Conservation (phyloP, 768 basidiomycete species). For the Tulasnella calospora region DNA sequence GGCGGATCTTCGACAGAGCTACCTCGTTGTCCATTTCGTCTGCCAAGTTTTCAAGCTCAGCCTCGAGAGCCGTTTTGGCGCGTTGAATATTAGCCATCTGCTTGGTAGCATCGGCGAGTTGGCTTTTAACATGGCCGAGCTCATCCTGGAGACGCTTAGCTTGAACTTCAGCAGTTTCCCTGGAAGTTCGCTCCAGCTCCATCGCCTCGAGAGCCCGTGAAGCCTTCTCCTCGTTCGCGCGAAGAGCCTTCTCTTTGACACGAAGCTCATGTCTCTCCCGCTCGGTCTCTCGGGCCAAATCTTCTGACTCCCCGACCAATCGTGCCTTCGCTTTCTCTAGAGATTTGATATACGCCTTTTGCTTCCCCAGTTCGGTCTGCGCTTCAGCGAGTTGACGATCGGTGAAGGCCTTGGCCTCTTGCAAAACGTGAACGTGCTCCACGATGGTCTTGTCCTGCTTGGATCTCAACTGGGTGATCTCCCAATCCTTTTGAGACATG, state of each 20-base stretch:
- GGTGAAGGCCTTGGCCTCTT: constrained; percentile 91
- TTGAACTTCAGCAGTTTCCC: constrained; percentile 61
- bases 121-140: constrained; percentile 51
- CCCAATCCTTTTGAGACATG: constrained; percentile 75
- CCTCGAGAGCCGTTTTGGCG: constrained; percentile 62
- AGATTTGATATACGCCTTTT: constrained; percentile 72
- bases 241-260: constrained; percentile 61
- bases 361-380: constrained; percentile 68
- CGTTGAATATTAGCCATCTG: constrained; percentile 51
- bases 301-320: constrained; percentile 75
- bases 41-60: constrained; percentile 60
- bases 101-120: constrained; percentile 53
- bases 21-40: constrained; percentile 52
- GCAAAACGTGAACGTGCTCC: constrained; percentile 93
- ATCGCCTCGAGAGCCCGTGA: constrained; percentile 52
- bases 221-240: constrained; percentile 57
- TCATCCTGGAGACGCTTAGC: constrained; percentile 58
- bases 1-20: constrained; percentile 56
- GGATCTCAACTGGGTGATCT: constrained; percentile 77
- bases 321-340: constrained; percentile 75
- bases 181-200: constrained; percentile 62
- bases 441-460: constrained; percentile 97
- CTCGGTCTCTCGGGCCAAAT: constrained; percentile 68
- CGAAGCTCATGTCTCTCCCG: constrained; percentile 60
- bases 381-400: constrained; percentile 85